Base-by-base conservation (phyloP, 306 rosid genomes). In the Hippophae gyantsensis region DNA sequence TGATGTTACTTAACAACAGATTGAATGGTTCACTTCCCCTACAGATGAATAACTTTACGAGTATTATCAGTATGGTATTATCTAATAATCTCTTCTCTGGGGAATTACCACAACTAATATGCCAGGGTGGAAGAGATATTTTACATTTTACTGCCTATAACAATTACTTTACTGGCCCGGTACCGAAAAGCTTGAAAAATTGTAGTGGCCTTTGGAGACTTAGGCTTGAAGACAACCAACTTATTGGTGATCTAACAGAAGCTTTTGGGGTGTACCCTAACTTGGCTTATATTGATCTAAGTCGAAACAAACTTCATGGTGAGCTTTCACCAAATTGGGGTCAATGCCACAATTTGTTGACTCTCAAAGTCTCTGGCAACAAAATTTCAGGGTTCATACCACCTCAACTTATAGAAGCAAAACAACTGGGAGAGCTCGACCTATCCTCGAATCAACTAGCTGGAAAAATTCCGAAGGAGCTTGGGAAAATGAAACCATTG, bases 261-360 rank as follows among this genome's bases (percentile, higher is more conserved):
- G 67, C 65, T 18, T 77, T 72, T 2, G 75, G 13, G n/a, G 65
- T 12, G 69, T 72, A 55, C 82, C 78, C 5, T n/a, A 61, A 61
- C 12, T 70, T 72, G 51, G n/a, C 57, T 52, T 77, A 60, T 9
- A n/a, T 77, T 41, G 61, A 61, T 48, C 9, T 72, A 14, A 69
- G 75, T 32, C 50, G 58, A 48, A 71, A 75, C 13, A 38, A 62
- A 6, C 58, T 75, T 27, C 32, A n/a, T n/a, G n/a, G n/a, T n/a
- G n/a, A n/a, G n/a, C n/a, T n/a, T n/a, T n/a, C n/a, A n/a, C n/a
- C n/a, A n/a, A n/a, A n/a, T n/a, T n/a, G n/a, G n/a, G n/a, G n/a
- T n/a, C n/a, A n/a, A n/a, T n/a, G n/a, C n/a, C n/a, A n/a, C n/a
- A n/a, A n/a, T n/a, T n/a, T n/a, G n/a, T n/a, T n/a, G n/a, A n/a